phyloP scores from a whole-genome alignment of 345 rosid species.

The Raphanus raphanistrum region DNA sequence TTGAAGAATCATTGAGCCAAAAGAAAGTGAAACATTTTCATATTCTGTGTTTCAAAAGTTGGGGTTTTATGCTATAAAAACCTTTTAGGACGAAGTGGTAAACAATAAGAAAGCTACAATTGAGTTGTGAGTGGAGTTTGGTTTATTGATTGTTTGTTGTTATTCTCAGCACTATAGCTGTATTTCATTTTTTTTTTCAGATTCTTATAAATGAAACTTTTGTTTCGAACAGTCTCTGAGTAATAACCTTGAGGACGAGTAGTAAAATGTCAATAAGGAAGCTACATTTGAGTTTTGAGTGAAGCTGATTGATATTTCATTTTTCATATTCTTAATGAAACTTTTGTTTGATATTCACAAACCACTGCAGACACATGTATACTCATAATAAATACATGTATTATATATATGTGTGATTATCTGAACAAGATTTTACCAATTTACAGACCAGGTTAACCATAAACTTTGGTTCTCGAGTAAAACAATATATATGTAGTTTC shows the following conservation, averaged over 20 bases:
- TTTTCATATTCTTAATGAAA: neutral
- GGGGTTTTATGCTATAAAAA: conserved; percentile 17
- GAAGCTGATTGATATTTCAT: conserved; percentile 26
- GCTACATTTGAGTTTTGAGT: conserved; percentile 16
- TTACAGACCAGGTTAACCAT: conserved; percentile 12
- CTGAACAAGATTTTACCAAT: neutral
- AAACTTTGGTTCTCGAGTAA: neutral
- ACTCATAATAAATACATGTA: conserved; percentile 2
- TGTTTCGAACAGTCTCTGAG: no score
- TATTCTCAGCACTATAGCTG: neutral
- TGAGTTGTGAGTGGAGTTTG: conserved; percentile 10
- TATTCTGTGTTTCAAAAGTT: neutral
- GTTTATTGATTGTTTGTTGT: neutral
- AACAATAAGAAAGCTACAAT: conserved; percentile 13
- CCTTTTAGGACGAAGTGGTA: neutral
- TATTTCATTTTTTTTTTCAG: conserved; percentile 5
- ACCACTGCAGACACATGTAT: neutral
- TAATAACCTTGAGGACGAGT: conserved; percentile 16
- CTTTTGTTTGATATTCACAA: conserved; percentile 27
- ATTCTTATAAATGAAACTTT: neutral
- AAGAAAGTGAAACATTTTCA: neutral
- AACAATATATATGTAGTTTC: conserved; percentile 13
- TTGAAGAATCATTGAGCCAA: conserved; percentile 45
- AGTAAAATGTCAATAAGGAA: conserved; percentile 10
- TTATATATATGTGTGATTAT: neutral